Evolutionary conservation across 495 filamentous ascomycete genomes (phyloP).

Genomic region (Penicillium lagena): DNA sequence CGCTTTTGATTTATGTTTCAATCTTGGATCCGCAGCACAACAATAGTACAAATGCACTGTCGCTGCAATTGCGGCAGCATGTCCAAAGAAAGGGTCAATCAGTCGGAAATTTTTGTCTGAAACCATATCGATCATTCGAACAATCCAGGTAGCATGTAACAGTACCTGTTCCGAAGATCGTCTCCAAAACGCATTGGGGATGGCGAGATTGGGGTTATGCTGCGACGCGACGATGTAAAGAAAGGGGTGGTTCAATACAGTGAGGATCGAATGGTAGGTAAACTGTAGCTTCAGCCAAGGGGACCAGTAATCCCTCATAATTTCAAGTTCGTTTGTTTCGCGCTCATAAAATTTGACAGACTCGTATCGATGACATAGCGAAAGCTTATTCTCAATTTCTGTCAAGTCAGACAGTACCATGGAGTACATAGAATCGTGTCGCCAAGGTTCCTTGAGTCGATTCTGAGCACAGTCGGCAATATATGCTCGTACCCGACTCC

Average conservation of each 20-base stretch:
- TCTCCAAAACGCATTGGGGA: conserved; percentile 42
- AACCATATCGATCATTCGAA: conserved; percentile 45
- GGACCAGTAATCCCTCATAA: conserved; percentile 33
- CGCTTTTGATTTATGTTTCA: conserved; percentile 40
- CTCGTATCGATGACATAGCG: conserved; percentile 40
- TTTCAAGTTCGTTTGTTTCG: conserved; percentile 25
- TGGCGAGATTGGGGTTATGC: conserved; percentile 38
- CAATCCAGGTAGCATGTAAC: conserved; percentile 41
- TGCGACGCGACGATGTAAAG: conserved; percentile 42
- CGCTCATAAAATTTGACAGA: conserved; percentile 41
- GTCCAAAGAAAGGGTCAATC: conserved; percentile 40
- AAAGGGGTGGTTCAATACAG: conserved; percentile 41
- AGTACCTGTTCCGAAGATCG: conserved; percentile 38
- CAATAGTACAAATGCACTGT: conserved; percentile 42
- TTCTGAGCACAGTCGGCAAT: conserved; percentile 35
- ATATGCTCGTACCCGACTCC: conserved; percentile 35
- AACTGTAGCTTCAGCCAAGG: conserved; percentile 43
- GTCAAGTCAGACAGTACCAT: conserved; percentile 37
- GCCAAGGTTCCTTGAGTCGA: conserved; percentile 38
- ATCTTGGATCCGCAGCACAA: conserved; percentile 33
- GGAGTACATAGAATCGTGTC: conserved; percentile 40
- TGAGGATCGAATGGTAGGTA: conserved; percentile 39
- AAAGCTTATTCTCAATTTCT: conserved; percentile 38
- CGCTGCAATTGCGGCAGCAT: conserved; percentile 37
- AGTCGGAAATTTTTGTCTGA: conserved; percentile 37